These are phyloP conservation scores for Hura crepitans DNA, from an alignment of 441 rosid genomes.

Conservation along the genomic window DNA sequence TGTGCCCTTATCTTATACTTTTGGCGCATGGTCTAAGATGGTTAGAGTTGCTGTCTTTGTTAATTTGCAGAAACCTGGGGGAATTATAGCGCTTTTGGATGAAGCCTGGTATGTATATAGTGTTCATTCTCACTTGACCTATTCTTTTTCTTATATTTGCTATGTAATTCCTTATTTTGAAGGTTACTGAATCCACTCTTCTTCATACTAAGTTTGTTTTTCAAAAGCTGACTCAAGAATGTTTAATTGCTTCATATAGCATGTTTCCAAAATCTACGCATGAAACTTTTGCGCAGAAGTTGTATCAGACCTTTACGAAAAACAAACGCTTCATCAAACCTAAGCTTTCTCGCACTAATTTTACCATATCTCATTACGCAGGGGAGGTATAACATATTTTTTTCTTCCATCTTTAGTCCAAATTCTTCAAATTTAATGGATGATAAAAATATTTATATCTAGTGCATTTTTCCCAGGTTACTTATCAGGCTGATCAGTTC, in stretches of 20 bases:
- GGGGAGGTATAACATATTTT: conserved; percentile 75
- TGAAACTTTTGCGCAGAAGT: conserved; percentile 98
- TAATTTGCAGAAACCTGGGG: conserved; percentile 96
- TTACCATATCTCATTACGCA: conserved; percentile 95
- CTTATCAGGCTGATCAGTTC: conserved; percentile 88
- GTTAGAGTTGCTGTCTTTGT: conserved; percentile 18
- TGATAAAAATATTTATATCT: conserved; percentile 25
- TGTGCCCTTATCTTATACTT: not conserved
- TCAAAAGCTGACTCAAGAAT: conserved; percentile 23
- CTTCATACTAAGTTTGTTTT: conserved; percentile 9
- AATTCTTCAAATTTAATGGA: conserved; percentile 11
- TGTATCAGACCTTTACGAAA: conserved; percentile 94
- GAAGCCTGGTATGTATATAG: conserved; percentile 86
- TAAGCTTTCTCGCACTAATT: conserved; percentile 96
- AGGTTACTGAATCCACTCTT: not conserved
- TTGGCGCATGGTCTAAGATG: conserved; percentile 20
- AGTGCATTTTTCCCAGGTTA: conserved; percentile 46
- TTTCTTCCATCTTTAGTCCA: conserved; percentile 15
- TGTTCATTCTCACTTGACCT: conserved; percentile 3
- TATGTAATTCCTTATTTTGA: not conserved
- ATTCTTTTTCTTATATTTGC: not conserved
- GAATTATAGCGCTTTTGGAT: conserved; percentile 95
- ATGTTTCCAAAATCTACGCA: conserved; percentile 99
- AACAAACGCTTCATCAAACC: conserved; percentile 96
- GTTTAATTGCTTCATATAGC: conserved; percentile 46